phyloP scores from a whole-genome alignment of 1,139 yeast species.

The Kodamaea plutei region DNA sequence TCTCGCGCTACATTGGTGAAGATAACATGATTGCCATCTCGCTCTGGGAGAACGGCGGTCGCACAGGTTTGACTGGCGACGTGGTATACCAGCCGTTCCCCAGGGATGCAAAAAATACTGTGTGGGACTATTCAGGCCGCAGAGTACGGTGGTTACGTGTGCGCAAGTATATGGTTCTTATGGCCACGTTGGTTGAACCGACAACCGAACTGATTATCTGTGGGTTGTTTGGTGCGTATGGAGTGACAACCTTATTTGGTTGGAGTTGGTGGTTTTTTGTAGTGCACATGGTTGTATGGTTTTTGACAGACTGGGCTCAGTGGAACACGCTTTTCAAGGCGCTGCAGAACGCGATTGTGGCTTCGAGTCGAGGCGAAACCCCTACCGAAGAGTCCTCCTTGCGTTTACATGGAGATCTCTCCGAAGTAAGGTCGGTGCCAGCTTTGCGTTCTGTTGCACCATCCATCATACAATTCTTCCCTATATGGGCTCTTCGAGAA shows the following conservation, averaged over 20 bases:
- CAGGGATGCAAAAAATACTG: constrained; percentile 35
- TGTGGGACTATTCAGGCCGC: constrained; percentile 58
- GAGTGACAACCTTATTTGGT: constrained; percentile 45
- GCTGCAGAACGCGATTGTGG: neutral
- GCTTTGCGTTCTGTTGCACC: neutral
- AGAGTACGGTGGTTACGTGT: constrained; percentile 85
- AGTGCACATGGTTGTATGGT: constrained; percentile 63
- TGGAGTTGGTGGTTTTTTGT: constrained; percentile 32
- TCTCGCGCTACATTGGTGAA: constrained; percentile 83
- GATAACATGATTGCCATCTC: constrained; percentile 92
- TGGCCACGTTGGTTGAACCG: constrained; percentile 84
- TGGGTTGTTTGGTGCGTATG: constrained; percentile 65
- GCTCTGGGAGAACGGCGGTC: constrained; percentile 64
- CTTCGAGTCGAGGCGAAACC: neutral
- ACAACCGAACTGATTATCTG: constrained; percentile 73
- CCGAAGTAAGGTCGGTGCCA: constrained; percentile 1
- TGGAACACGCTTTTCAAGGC: constrained; percentile 29
- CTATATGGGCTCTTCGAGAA: constrained; percentile 67
- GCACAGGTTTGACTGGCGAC: constrained; percentile 78
- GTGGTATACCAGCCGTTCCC: constrained; percentile 75
- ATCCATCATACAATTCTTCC: constrained; percentile 5
- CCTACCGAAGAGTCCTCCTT: neutral
- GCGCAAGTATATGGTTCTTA: constrained; percentile 82
- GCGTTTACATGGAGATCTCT: too few relatives aligned
- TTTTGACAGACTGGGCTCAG: constrained; percentile 57